A percentile compares a stretch with the other conserved stretches of the same genome.
Conservation (phyloP, 2,329 filamentous ascomycete species). For the Neofusicoccum parvum region DNA sequence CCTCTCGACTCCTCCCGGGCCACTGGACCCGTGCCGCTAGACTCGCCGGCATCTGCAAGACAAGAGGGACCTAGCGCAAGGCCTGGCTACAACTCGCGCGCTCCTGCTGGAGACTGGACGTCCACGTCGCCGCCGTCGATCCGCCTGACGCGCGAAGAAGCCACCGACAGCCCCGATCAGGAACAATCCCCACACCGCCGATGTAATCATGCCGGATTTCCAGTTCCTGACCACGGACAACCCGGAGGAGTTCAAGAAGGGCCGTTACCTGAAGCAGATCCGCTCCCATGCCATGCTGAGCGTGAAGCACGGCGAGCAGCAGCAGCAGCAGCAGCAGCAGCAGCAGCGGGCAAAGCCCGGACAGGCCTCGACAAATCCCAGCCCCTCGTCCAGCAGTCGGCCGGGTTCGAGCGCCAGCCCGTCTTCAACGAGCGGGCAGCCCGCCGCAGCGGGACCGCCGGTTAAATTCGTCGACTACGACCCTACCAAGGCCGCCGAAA, state of each 20-base stretch:
- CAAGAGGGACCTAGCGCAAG: background rate
- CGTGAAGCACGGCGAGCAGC: conserved; percentile 19
- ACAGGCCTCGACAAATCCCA: background rate
- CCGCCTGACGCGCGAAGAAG: background rate
- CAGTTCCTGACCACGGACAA: conserved; percentile 22
- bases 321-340: conserved; percentile 7
- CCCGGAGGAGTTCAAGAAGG: conserved; percentile 22
- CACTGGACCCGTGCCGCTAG: background rate
- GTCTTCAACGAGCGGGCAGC: background rate
- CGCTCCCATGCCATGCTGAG: conserved; percentile 22
- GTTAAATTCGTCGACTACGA: conserved; percentile 19
- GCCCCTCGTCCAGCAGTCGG: background rate
- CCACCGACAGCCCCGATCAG: conserved; percentile 3
- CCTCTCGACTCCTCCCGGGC: conserved; percentile 7
- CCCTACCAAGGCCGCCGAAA: conserved; percentile 7
- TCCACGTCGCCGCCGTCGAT: conserved; percentile 1
- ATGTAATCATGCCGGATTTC: conserved; percentile 21
- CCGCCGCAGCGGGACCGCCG: background rate
- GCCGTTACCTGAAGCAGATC: conserved; percentile 20
- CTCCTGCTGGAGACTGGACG: background rate
- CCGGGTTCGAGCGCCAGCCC: background rate
- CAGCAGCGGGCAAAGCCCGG: conserved; percentile 8
- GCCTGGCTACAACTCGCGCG: background rate
- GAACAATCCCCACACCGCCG: conserved; percentile 4
- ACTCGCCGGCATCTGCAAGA: background rate